These are phyloP conservation scores for Chaetomium olivaceum DNA, from an alignment of 2,329 filamentous ascomycete genomes.

Conservation along the genomic window DNA sequence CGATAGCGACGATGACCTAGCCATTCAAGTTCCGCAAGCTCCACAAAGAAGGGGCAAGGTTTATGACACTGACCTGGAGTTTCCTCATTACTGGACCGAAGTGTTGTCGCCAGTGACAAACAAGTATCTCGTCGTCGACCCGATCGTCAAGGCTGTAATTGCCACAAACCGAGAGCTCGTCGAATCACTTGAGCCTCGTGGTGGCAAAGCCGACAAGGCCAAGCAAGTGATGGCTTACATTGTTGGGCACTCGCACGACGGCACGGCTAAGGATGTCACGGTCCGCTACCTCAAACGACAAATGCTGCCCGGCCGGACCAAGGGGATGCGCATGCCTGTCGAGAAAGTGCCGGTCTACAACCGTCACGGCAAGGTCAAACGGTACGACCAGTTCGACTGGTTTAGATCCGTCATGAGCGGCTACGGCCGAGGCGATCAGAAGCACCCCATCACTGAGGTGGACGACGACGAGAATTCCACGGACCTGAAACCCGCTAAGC, in stretches of 20 bases:
- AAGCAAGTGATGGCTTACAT: conserved; percentile 91
- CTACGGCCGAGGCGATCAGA: conserved; percentile 58
- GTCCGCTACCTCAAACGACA: conserved; percentile 83
- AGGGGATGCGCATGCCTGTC: conserved; percentile 73
- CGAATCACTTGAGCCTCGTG: conserved; percentile 77
- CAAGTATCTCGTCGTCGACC: conserved; percentile 76
- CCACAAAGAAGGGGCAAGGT: conserved; percentile 49
- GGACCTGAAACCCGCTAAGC: conserved; percentile 71
- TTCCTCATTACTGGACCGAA: conserved; percentile 92
- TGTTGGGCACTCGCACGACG: conserved; percentile 77
- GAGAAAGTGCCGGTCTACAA: conserved; percentile 83
- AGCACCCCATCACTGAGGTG: conserved; percentile 62
- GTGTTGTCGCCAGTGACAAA: conserved; percentile 79
- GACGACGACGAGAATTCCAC: conserved; percentile 79
- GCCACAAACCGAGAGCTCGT: conserved; percentile 72
- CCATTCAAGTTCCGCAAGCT: conserved; percentile 56
- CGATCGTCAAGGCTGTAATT: conserved; percentile 67
- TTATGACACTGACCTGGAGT: conserved; percentile 76
- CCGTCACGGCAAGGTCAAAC: conserved; percentile 72
- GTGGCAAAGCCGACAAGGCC: conserved; percentile 77
- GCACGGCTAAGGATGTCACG: conserved; percentile 92
- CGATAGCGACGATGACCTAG: conserved; percentile 59
- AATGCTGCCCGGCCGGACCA: conserved; percentile 83
- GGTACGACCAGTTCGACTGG: conserved; percentile 82
- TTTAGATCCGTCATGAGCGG: conserved; percentile 77